Evolutionary conservation across 2,329 filamentous ascomycete species (phyloP).

Genomic region (Microcyclosporella mali): DNA sequence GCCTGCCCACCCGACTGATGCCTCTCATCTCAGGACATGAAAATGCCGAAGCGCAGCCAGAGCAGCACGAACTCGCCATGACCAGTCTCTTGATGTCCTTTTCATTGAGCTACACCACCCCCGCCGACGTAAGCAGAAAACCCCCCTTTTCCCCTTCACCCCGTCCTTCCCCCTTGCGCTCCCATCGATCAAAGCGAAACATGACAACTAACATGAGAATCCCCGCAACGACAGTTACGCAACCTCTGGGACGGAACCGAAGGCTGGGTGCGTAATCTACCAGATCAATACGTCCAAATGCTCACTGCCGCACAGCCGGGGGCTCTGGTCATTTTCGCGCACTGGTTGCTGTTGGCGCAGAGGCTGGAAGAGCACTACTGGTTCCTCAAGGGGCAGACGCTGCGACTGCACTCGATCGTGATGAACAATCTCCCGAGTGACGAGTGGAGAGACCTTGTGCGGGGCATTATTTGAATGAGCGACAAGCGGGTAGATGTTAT

Average conservation of each 20-base stretch:
- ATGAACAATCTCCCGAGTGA: background rate
- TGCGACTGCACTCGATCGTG: background rate
- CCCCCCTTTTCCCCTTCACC: no score
- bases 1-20: background rate
- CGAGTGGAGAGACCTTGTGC: background rate
- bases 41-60: background rate
- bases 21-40: background rate
- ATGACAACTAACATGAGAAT: background rate
- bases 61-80: background rate
- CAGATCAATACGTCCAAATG: slow-evolving; percentile 3
- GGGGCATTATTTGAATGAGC: no score
- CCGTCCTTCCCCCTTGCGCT: no score
- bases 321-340: slow-evolving; percentile 6
- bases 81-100: background rate
- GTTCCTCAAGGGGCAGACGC: slow-evolving; percentile 1
- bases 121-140: background rate
- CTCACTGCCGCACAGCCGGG: slow-evolving; percentile 1
- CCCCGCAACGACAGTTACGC: background rate
- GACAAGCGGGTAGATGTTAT: no score
- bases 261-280: slow-evolving; percentile 3
- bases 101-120: background rate
- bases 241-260: slow-evolving; percentile 2
- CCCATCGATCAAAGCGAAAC: background rate
- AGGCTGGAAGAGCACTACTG: slow-evolving; percentile 4
- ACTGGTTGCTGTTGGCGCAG: slow-evolving; percentile 2